phyloP scores from a whole-genome alignment of 768 basidiomycete genomes.

The Panaeolus papilionaceus region DNA sequence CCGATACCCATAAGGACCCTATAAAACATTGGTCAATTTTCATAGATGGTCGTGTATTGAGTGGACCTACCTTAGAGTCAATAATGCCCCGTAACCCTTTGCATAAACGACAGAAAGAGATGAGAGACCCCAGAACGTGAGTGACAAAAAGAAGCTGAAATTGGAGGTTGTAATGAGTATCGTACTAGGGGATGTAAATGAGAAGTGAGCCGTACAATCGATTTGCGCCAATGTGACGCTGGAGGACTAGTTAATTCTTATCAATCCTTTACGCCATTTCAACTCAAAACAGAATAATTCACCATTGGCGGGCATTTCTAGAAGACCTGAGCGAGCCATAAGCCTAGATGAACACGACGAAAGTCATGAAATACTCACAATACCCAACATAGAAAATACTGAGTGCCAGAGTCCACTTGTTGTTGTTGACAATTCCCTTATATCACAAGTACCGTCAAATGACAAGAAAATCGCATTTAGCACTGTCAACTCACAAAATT shows the following conservation, averaged over 20 bases:
- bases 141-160: constrained; percentile 57
- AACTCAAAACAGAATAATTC: background rate
- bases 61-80: constrained; percentile 50
- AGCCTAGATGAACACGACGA: background rate
- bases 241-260: constrained; percentile 46
- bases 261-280: background rate
- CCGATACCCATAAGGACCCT: constrained; percentile 67
- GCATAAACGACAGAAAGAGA: constrained; percentile 62
- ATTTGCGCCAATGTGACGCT: constrained; percentile 63
- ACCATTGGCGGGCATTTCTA: constrained; percentile 67
- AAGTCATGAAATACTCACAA: constrained; percentile 39
- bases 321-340: constrained; percentile 40
- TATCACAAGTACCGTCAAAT: background rate
- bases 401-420: constrained; percentile 61
- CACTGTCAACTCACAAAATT: constrained; percentile 47
- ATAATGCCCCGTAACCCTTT: constrained; percentile 55
- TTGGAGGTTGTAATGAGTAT: background rate
- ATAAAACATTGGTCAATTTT: background rate
- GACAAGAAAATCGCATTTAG: background rate
- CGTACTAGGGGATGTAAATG: background rate
- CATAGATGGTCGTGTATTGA: background rate
- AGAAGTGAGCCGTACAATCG: constrained; percentile 46
- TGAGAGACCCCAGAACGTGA: constrained; percentile 58
- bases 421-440: constrained; percentile 57
- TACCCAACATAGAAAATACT: constrained; percentile 69